Conservation (phyloP, 1,284 basidiomycete genomes). For the Mycosarcoma maydis region DNA sequence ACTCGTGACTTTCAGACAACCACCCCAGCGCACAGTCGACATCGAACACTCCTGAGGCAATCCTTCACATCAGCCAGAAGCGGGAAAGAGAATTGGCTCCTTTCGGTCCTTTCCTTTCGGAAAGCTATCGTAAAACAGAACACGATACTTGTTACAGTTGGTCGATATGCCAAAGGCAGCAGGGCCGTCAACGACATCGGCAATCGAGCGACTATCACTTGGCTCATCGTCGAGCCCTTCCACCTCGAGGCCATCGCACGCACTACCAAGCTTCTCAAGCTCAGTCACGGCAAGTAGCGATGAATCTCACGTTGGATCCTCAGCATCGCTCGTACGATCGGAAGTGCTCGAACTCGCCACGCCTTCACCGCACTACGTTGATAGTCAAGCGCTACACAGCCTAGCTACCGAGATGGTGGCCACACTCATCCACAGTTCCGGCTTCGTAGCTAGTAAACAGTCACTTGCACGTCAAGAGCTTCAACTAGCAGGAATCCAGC, state of each 20-base stretch:
- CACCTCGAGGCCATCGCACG: conserved; percentile 30
- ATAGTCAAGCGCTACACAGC: conserved; percentile 82
- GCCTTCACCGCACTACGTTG: conserved; percentile 71
- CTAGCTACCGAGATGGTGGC: conserved; percentile 79
- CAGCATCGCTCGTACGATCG: conserved; percentile 34
- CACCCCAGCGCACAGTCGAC: too few species aligned
- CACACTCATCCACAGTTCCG: conserved; percentile 42
- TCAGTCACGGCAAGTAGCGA: conserved; percentile 10
- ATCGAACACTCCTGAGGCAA: too few species aligned
- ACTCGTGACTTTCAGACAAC: neutral
- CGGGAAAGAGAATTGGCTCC: too few species aligned
- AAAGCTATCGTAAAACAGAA: neutral
- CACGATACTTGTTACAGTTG: neutral
- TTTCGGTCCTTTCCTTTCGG: too few species aligned
- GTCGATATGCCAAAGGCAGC: conserved; percentile 24
- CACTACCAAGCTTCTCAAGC: conserved; percentile 21
- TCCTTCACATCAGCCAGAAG: too few species aligned
- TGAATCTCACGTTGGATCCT: conserved; percentile 9
- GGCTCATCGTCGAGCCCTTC: conserved; percentile 25
- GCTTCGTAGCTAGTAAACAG: conserved; percentile 68
- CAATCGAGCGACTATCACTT: conserved; percentile 37
- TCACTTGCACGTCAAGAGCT: conserved; percentile 69
- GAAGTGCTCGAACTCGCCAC: conserved; percentile 66
- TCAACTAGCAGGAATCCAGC: conserved; percentile 25
- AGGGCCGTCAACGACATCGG: conserved; percentile 9